Evolutionary conservation across 1,139 yeast genomes (phyloP), one percentile per base, ranked within the genome.

Genomic region (Saccharomyces hybrid): DNA sequence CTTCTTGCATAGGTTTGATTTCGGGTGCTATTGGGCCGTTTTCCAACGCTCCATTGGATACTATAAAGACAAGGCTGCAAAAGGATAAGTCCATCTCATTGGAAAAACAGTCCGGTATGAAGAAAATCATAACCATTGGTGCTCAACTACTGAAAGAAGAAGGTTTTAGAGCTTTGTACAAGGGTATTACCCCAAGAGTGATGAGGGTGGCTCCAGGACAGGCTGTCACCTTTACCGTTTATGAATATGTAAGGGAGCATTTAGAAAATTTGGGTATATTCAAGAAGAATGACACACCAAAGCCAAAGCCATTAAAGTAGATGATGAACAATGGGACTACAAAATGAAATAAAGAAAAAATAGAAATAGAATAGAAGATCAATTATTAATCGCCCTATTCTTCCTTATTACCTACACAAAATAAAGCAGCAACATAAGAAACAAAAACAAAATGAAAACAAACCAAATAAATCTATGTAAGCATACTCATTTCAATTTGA

Each of bases 201-300:
- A 90, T 93, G 96, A 86, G 99, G 76, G 99, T 93, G 55, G 99
- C 99, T 16, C 98, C 99, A 26, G 99, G 99, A 59, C 99, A 93
- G 75, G 97, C 98, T 55, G 98, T 93, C 55, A 95, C 97, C 23
- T 93, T 93, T 75, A 93, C 98, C 7, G 96, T 93, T 50, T 93
- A 93, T 73, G 99, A 93, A 74, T 85, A 79, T 69, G 87, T 90
- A 71, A 87, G 91, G 73, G 81, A 79, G 41, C 75, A 79, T 53
- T 78, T 91, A 70, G 88, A 81, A 60, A 72, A 72, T 53, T 63
- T 78, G 55, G 67, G 66, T 4, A 6, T 64, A n/a, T 56, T 59
- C 51, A 53, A 31, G 25, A 46, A 32, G 13, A 52, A 53, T 44
- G 52, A 53, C 16, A 48, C 50, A 9, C 52, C 49, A 7, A 57